A percentile compares a stretch with the other conserved stretches of the same genome.
Conservation (phyloP, 2,329 filamentous ascomycete species). For the Teratosphaeria destructans region DNA sequence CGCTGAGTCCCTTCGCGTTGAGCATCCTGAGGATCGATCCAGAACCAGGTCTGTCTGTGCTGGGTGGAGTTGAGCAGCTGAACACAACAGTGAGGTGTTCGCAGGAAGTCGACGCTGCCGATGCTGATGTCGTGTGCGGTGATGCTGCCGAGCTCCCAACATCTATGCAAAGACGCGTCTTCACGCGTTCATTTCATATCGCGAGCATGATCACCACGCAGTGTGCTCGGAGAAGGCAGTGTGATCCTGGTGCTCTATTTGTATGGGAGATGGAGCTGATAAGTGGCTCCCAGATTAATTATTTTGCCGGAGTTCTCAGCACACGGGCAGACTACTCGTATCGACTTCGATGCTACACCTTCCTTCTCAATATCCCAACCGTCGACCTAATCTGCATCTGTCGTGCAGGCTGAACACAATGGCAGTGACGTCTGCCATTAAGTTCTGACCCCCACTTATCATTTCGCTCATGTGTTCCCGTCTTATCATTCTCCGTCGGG, state of each 20-base stretch:
- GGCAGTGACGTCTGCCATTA: neutral
- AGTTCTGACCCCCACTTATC: neutral
- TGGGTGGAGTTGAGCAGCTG: neutral
- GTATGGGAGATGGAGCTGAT: neutral
- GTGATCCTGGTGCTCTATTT: neutral
- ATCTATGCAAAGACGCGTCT: neutral
- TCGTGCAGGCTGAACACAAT: neutral
- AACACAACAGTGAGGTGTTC: neutral
- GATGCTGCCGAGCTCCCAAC: neutral
- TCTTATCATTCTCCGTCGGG: neutral
- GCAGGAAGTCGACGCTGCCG: neutral
- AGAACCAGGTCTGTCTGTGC: neutral
- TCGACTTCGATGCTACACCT: neutral
- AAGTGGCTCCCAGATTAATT: neutral
- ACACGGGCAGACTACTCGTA: neutral
- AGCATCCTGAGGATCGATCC: conserved; percentile 25
- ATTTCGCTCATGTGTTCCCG: neutral
- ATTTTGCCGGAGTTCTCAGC: neutral
- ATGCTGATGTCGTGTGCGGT: neutral
- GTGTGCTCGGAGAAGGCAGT: neutral
- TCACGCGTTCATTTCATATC: neutral
- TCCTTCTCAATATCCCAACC: neutral
- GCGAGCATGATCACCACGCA: neutral
- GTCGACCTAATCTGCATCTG: neutral
- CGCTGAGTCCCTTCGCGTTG: conserved; percentile 32